Evolutionary conservation across 164 flowering plant genomes (phyloP).

Genomic region (Piper betle): DNA sequence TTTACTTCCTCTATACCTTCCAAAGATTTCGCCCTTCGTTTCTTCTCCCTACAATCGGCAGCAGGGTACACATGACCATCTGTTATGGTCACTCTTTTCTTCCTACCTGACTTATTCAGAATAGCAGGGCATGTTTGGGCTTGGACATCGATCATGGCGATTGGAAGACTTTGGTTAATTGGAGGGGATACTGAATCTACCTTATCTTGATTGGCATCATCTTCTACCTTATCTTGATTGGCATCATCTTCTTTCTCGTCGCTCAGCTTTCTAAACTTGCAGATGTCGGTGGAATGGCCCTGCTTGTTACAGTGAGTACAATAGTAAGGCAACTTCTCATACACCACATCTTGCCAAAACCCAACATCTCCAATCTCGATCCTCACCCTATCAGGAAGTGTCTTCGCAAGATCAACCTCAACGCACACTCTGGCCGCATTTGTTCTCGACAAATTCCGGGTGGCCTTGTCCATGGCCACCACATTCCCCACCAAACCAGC

Average conservation of each 20-base stretch:
- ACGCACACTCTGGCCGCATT: conserved; percentile 4
- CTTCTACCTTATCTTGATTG: not conserved
- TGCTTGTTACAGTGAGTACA: conserved; percentile 1
- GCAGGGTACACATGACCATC: not conserved
- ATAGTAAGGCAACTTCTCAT: not conserved
- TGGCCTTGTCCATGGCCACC: not conserved
- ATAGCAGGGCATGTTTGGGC: not conserved
- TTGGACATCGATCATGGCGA: not conserved
- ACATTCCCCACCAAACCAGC: not conserved
- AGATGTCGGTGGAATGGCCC: not conserved
- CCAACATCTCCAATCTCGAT: conserved; percentile 1
- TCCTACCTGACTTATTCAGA: not conserved
- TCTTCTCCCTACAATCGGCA: not conserved
- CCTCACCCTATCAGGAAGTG: not conserved
- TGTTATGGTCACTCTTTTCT: not conserved
- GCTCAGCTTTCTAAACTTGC: not conserved
- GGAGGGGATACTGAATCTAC: not conserved
- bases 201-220: not conserved
- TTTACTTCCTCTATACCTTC: not conserved
- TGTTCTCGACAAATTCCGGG: not conserved
- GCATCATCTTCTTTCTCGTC: too few relatives aligned
- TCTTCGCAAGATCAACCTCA: conserved; percentile 1
- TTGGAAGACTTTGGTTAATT: not conserved
- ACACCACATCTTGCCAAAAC: conserved; percentile 3
- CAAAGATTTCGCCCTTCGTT: not conserved